A percentile compares a stretch with the other conserved stretches of the same genome.
These are phyloP conservation scores for Penstemon davidsonii DNA, from an alignment of 257 asterid genomes.

Conservation along the genomic window DNA sequence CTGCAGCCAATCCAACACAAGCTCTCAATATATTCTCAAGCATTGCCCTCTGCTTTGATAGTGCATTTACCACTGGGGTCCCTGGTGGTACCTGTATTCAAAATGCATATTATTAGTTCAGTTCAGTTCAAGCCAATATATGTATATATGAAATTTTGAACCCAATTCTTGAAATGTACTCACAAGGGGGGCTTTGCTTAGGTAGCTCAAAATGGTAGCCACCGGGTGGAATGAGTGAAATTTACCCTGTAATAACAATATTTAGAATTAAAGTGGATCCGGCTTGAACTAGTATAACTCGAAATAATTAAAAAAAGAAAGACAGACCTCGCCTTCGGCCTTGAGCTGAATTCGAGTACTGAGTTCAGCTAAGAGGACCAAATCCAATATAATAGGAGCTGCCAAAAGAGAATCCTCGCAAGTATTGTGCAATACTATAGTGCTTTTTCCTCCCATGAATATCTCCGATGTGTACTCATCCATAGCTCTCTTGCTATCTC, in stretches of 20 bases:
- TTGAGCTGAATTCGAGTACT: slow-evolving; percentile 91
- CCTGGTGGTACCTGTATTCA: slow-evolving; percentile 89
- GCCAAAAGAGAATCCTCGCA: slow-evolving; percentile 98
- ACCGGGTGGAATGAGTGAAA: slow-evolving; percentile 97
- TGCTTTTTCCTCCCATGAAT: slow-evolving; percentile 95
- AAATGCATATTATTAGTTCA: neutral
- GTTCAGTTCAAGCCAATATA: neutral
- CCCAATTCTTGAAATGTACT: slow-evolving; percentile 35
- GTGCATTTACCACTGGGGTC: slow-evolving; percentile 96
- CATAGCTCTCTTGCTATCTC: slow-evolving; percentile 99
- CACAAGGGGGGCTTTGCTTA: slow-evolving; percentile 96
- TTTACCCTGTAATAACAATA: slow-evolving; percentile 56
- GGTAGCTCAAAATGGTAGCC: slow-evolving; percentile 93
- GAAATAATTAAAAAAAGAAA: no score
- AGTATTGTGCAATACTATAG: slow-evolving; percentile 89
- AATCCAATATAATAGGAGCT: slow-evolving; percentile 91
- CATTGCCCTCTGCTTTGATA: slow-evolving; percentile 94
- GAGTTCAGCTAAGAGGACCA: slow-evolving; percentile 96
- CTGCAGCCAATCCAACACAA: slow-evolving; percentile 96
- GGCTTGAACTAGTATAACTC: no score
- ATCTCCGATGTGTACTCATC: slow-evolving; percentile 98
- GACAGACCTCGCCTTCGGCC: slow-evolving; percentile 65
- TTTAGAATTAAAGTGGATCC: no score
- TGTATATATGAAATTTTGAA: neutral
- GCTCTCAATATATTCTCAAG: slow-evolving; percentile 97